These are phyloP conservation scores for Leccinum arenicola DNA, from an alignment of 768 basidiomycete species.

Conservation along the genomic window DNA sequence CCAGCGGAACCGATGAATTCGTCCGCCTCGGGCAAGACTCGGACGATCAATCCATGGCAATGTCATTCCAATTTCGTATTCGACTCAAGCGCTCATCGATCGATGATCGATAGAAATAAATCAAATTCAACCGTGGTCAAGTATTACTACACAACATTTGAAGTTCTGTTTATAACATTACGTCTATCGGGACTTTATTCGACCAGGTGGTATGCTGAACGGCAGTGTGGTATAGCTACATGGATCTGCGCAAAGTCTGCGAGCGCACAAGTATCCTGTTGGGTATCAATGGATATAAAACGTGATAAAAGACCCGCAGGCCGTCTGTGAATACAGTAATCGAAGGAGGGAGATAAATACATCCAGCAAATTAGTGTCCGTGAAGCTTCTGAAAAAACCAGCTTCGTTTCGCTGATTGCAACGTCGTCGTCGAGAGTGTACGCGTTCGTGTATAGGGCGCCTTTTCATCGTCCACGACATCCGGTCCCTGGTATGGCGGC, in stretches of 20 bases:
- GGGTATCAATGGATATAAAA: not conserved
- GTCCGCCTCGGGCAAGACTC: not conserved
- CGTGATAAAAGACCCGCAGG: not conserved
- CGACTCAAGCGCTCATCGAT: not conserved
- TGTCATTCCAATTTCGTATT: not conserved
- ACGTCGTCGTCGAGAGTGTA: not conserved
- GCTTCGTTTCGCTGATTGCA: slow-evolving; percentile 4
- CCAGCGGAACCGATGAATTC: not conserved
- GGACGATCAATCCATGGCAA: not conserved
- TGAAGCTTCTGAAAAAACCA: slow-evolving; percentile 18
- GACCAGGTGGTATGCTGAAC: not conserved
- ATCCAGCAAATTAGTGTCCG: not conserved
- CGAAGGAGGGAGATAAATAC: not conserved
- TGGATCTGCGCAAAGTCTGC: not conserved
- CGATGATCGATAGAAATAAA: not conserved
- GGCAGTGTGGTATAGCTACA: slow-evolving; percentile 2
- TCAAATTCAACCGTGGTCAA: not conserved
- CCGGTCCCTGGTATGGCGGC: slow-evolving; percentile 36
- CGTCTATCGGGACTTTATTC: not conserved
- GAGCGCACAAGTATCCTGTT: not conserved
- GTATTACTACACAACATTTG: too few relatives aligned
- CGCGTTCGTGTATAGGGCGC: not conserved
- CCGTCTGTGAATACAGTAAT: not conserved
- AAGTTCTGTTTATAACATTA: not conserved
- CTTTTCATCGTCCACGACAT: slow-evolving; percentile 14